phyloP scores from a whole-genome alignment of 2,329 filamentous ascomycete genomes.

The Arthrobotrys sinensis region DNA sequence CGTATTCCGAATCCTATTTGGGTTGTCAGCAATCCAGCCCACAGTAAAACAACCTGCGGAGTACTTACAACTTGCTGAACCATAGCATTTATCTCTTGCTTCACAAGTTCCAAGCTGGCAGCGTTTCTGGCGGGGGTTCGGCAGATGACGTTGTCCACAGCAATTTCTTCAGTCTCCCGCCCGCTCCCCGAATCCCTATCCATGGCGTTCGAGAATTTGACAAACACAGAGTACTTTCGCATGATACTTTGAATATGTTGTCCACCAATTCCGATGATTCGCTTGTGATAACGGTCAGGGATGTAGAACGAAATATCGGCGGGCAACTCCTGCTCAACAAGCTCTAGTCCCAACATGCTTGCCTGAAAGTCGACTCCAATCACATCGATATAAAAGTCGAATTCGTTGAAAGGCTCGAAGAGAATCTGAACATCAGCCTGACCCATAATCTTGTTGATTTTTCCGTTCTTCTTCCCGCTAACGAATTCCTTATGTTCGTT shows the following conservation, averaged over 20 bases:
- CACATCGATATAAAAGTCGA: constrained; percentile 99
- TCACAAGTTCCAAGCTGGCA: constrained; percentile 95
- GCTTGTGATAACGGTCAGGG: constrained; percentile 98
- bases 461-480: constrained; percentile 99
- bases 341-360: constrained; percentile 89
- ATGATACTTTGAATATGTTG: constrained; percentile 99
- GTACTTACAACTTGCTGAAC: constrained; percentile 87
- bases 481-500: constrained; percentile 99
- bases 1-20: constrained; percentile 82
- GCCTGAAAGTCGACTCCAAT: constrained; percentile 92
- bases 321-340: constrained; percentile 99
- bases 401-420: constrained; percentile 99
- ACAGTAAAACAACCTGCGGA: constrained; percentile 29
- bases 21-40: constrained; percentile 1
- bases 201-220: constrained; percentile 99
- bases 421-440: constrained; percentile 99
- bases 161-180: constrained; percentile 92
- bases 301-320: constrained; percentile 99
- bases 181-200: constrained; percentile 81
- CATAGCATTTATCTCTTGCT: constrained; percentile 99
- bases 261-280: constrained; percentile 97
- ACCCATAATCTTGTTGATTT: constrained; percentile 99
- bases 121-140: constrained; percentile 97
- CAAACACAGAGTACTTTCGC: constrained; percentile 99
- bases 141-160: constrained; percentile 99